Conservation (phyloP, 148 eudicot genomes). For the Camellia lanceoleosa region DNA sequence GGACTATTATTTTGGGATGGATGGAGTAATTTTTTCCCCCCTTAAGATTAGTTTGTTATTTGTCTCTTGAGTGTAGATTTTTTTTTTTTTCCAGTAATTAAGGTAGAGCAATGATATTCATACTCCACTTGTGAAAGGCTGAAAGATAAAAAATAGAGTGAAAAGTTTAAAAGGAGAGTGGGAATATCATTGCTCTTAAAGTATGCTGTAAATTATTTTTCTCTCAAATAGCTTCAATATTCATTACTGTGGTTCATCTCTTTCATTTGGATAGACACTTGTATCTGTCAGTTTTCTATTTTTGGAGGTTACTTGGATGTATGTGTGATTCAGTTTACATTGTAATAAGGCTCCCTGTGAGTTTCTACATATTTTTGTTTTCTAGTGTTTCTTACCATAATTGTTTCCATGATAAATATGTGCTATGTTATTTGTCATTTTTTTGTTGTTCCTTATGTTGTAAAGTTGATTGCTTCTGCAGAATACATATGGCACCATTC, state of each 20-base stretch:
- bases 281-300: neutral
- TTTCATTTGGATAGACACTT: neutral
- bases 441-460: constrained; percentile 13
- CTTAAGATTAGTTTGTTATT: no score
- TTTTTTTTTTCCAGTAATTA: no score
- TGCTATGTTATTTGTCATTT: neutral
- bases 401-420: constrained; percentile 1
- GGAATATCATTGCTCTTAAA: neutral
- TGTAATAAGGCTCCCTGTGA: neutral
- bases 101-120: no score
- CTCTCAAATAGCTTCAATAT: neutral
- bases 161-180: no score
- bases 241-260: neutral
- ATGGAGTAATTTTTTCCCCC: no score
- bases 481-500: constrained; percentile 99
- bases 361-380: neutral
- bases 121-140: no score
- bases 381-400: neutral
- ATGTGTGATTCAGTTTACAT: neutral
- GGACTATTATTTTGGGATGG: no score
- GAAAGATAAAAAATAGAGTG: no score
- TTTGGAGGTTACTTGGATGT: neutral
- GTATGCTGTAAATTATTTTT: neutral
- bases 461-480: constrained; percentile 34
- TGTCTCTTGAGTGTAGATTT: no score